Evolutionary conservation across 441 rosid genomes (phyloP), one percentile per base, ranked within the genome.

Genomic region (Francoa sonchifolia): DNA sequence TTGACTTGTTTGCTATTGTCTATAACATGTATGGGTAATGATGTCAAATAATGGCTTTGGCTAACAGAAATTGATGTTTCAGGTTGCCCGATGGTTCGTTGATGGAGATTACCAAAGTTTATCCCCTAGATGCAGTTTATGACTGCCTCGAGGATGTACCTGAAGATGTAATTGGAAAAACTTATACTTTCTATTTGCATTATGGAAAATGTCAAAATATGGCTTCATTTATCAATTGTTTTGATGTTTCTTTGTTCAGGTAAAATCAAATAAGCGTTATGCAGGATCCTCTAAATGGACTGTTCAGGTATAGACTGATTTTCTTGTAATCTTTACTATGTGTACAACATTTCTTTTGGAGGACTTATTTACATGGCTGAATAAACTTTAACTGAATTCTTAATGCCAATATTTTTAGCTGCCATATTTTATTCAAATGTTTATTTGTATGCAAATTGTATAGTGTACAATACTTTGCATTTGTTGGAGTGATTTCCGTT

Each of bases 41-140:
- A n/a, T n/a, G n/a, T n/a, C 28, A 39, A 45, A 44, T 58, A 61
- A 21, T 35, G 16, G 22, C 19, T 13, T 35, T 39, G 5, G 19
- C 46, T 65, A 43, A 53, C 19, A 2, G 37, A 35, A 8, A 4
- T 40, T 48, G 4, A 42, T 60, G 21, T 40, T 59, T 54, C 73
- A 89, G 97, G 51, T 68, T 89, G 68, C 95, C 95, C 0, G 83
- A 84, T 51, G 97, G 95, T 39, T 84, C 95, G 40, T 36, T 79
- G 68, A 79, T 89, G 94, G 86, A 84, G 63, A 89, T 89, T 29
- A 66, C 77, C 33, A 89, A 89, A 69, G 69, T 89, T 23, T 89
- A 89, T 66, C 80, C 95, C 17, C 69, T 89, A 41, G 97, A 89
- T 75, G 97, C 97, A 19, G 82, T 84, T 13, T 88, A 42, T 70